phyloP scores from a whole-genome alignment of 805 yeast species.

The Vanderwaltozyma yarrowii region DNA sequence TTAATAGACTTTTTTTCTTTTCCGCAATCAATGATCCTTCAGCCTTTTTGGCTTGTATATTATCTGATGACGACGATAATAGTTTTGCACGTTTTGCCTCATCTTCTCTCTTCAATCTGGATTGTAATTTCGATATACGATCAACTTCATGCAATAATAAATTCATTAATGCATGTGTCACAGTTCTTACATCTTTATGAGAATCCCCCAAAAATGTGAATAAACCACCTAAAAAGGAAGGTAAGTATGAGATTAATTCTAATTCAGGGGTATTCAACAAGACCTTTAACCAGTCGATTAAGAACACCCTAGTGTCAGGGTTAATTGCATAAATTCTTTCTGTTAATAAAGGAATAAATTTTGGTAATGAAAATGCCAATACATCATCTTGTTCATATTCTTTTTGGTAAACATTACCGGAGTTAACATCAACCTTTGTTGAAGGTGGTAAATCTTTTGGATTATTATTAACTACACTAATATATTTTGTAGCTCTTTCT shows the following conservation, averaged over 20 bases:
- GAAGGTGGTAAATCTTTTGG: conserved; percentile 35
- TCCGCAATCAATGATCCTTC: conserved; percentile 26
- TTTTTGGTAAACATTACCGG: conserved; percentile 51
- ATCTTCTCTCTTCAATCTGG: conserved; percentile 32
- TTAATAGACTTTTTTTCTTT: conserved; percentile 24
- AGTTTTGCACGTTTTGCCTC: neutral
- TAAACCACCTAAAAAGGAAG: conserved; percentile 76
- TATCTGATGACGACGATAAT: neutral
- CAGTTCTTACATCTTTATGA: conserved; percentile 77
- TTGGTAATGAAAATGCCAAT: conserved; percentile 67
- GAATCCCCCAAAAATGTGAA: conserved; percentile 71
- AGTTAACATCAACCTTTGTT: conserved; percentile 37
- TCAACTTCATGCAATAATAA: conserved; percentile 71
- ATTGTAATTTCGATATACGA: conserved; percentile 60
- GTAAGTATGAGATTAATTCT: conserved; percentile 76
- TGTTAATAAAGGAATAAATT: conserved; percentile 81
- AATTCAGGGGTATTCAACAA: conserved; percentile 87
- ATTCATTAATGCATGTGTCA: conserved; percentile 69
- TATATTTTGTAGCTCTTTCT: conserved; percentile 84
- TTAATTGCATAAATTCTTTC: conserved; percentile 89
- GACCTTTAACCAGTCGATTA: conserved; percentile 90
- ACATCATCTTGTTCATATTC: conserved; percentile 42
- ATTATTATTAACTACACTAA: conserved; percentile 53
- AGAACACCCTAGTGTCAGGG: conserved; percentile 83
- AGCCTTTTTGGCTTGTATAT: conserved; percentile 19